A percentile compares a stretch with the other conserved stretches of the same genome.
Conservation (phyloP, 78 protist genomes). For the Dictyostelium citrinum region DNA sequence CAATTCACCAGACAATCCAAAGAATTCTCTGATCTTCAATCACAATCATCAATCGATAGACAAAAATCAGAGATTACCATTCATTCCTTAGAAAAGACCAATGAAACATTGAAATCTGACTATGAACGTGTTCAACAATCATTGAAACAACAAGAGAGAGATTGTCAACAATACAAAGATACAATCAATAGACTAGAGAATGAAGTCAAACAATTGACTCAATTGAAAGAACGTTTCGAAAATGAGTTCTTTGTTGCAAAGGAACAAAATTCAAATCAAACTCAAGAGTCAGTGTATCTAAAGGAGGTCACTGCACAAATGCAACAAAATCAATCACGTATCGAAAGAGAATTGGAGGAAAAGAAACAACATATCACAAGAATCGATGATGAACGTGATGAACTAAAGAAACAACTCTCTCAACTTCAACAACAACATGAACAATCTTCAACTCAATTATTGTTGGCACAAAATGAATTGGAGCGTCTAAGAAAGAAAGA, state of each 20-base stretch:
- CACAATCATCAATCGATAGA: constrained; percentile 18
- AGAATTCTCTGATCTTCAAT: constrained; percentile 12
- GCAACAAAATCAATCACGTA: constrained; percentile 52
- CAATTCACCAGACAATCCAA: background rate
- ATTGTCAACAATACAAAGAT: background rate
- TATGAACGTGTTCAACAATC: background rate
- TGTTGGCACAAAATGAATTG: background rate
- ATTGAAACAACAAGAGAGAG: constrained; percentile 33
- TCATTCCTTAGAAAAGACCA: background rate
- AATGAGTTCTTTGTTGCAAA: constrained; percentile 68
- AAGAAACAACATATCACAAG: constrained; percentile 4
- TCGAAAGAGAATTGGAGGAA: constrained; percentile 40
- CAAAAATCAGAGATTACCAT: background rate
- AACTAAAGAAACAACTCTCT: background rate
- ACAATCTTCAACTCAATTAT: background rate
- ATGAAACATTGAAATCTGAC: background rate
- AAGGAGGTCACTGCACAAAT: constrained; percentile 55
- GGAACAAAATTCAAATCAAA: constrained; percentile 12
- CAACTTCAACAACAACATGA: background rate
- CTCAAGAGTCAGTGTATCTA: constrained; percentile 50
- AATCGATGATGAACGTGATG: constrained; percentile 26
- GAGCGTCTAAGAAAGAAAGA: background rate
- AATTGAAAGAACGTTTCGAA: constrained; percentile 64
- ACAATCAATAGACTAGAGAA: background rate
- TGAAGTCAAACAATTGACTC: constrained; percentile 41